Evolutionary conservation across 2,329 filamentous ascomycete genomes (phyloP).

Genomic region (Decorospora gaudefroyi): DNA sequence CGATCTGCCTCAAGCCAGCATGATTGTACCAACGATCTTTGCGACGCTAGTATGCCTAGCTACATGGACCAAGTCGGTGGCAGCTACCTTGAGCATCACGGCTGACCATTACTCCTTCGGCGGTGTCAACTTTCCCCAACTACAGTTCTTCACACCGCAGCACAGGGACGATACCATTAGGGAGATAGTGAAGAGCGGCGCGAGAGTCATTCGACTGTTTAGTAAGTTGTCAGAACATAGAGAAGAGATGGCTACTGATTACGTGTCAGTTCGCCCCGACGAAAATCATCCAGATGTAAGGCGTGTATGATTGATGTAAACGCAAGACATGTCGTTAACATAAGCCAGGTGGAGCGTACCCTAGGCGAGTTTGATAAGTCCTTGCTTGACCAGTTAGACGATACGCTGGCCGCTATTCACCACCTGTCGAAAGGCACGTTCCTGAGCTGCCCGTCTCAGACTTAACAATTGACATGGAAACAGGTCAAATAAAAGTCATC

Average conservation of each 20-base stretch:
- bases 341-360: slow-evolving; percentile 33
- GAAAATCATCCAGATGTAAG: slow-evolving; percentile 38
- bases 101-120: slow-evolving; percentile 41
- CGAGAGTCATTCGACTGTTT: slow-evolving; percentile 41
- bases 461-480: not conserved
- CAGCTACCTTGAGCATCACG: slow-evolving; percentile 35
- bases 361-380: slow-evolving; percentile 40
- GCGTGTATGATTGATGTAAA: not conserved
- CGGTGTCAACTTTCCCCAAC: slow-evolving; percentile 41
- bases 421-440: slow-evolving; percentile 39
- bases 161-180: slow-evolving; percentile 39
- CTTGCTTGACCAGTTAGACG: slow-evolving; percentile 43
- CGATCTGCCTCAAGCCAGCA: slow-evolving; percentile 18
- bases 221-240: slow-evolving; percentile 24
- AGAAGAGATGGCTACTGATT: slow-evolving; percentile 12
- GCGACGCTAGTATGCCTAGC: slow-evolving; percentile 23
- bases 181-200: slow-evolving; percentile 36
- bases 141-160: slow-evolving; percentile 38
- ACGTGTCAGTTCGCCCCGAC: slow-evolving; percentile 31
- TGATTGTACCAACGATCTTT: slow-evolving; percentile 31
- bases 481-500: slow-evolving; percentile 45
- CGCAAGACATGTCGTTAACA: slow-evolving; percentile 1
- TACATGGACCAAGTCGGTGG: slow-evolving; percentile 16
- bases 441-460: not conserved
- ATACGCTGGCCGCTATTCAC: slow-evolving; percentile 44